Evolutionary conservation across 1,139 yeast genomes (phyloP).

Genomic region (Candida anutae): DNA sequence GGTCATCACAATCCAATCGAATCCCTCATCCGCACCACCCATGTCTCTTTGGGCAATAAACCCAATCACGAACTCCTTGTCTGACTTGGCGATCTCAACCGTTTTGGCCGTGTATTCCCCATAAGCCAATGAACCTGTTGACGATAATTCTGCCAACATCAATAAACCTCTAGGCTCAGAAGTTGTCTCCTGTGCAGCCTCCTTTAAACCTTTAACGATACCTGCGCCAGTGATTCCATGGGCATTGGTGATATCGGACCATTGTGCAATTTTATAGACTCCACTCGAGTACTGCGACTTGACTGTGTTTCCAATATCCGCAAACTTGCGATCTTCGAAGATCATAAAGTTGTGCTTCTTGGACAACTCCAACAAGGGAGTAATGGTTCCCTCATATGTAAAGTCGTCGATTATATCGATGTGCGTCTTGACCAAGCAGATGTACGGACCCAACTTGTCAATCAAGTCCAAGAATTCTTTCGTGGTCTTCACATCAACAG

Average conservation of each 20-base stretch:
- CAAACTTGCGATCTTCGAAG: slow-evolving; percentile 95
- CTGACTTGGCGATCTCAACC: slow-evolving; percentile 81
- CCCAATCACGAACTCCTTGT: slow-evolving; percentile 87
- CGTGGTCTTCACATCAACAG: slow-evolving; percentile 85
- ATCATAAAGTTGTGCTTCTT: slow-evolving; percentile 76
- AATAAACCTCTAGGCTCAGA: slow-evolving; percentile 76
- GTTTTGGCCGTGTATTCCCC: slow-evolving; percentile 87
- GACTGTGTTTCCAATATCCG: slow-evolving; percentile 98
- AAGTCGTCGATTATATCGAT: slow-evolving; percentile 90
- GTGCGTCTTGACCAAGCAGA: slow-evolving; percentile 90
- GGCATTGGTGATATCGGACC: slow-evolving; percentile 97
- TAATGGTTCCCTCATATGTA: slow-evolving; percentile 67
- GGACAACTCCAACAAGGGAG: slow-evolving; percentile 64
- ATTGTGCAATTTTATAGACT: slow-evolving; percentile 75
- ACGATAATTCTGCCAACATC: slow-evolving; percentile 93
- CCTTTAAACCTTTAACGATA: slow-evolving; percentile 78
- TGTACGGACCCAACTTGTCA: slow-evolving; percentile 81
- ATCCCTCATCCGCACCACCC: slow-evolving; percentile 77
- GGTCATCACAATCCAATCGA: slow-evolving; percentile 93
- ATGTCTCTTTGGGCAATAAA: slow-evolving; percentile 89
- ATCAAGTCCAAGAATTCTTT: slow-evolving; percentile 61
- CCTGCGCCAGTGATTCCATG: slow-evolving; percentile 97
- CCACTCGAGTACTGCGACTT: slow-evolving; percentile 92
- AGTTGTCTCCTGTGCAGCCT: slow-evolving; percentile 65
- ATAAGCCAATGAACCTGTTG: slow-evolving; percentile 86